These are phyloP conservation scores for Tuber microsphaerosporum DNA, from an alignment of 495 filamentous ascomycete genomes.

Conservation along the genomic window DNA sequence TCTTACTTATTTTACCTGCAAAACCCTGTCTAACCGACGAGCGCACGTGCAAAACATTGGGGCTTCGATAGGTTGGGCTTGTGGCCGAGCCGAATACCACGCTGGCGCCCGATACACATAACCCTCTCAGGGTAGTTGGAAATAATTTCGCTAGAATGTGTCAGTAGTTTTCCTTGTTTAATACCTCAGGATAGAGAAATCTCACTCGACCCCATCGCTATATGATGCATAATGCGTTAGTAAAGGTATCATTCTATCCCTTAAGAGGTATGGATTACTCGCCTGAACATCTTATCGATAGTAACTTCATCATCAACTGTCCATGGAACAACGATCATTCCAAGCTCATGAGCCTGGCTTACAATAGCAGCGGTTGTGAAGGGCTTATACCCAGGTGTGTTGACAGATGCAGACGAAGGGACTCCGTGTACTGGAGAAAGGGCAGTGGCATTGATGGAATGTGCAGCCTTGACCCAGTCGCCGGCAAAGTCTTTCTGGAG, in stretches of 20 bases:
- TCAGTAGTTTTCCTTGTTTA: not conserved
- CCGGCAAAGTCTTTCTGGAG: conserved; percentile 32
- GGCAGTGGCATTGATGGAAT: conserved; percentile 31
- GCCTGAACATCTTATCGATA: conserved; percentile 37
- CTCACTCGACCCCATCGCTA: conserved; percentile 32
- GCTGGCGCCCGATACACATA: conserved; percentile 27
- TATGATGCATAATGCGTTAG: not conserved
- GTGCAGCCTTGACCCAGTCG: conserved; percentile 41
- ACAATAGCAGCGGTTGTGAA: conserved; percentile 39
- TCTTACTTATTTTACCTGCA: not conserved
- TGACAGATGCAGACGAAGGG: conserved; percentile 23
- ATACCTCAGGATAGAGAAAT: not conserved
- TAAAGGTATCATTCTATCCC: conserved; percentile 5
- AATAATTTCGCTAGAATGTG: conserved; percentile 27
- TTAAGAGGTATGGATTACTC: conserved; percentile 16
- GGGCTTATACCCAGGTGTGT: conserved; percentile 36
- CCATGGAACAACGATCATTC: conserved; percentile 41
- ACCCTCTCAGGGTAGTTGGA: conserved; percentile 42
- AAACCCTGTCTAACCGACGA: not conserved
- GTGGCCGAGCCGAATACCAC: conserved; percentile 23
- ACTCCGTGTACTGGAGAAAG: conserved; percentile 34
- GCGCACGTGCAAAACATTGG: conserved; percentile 15
- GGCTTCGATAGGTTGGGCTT: conserved; percentile 15
- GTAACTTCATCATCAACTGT: conserved; percentile 41
- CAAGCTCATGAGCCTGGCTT: conserved; percentile 34